Evolutionary conservation across 2,329 filamentous ascomycete species (phyloP).

Genomic region (Mariannaea sp.): DNA sequence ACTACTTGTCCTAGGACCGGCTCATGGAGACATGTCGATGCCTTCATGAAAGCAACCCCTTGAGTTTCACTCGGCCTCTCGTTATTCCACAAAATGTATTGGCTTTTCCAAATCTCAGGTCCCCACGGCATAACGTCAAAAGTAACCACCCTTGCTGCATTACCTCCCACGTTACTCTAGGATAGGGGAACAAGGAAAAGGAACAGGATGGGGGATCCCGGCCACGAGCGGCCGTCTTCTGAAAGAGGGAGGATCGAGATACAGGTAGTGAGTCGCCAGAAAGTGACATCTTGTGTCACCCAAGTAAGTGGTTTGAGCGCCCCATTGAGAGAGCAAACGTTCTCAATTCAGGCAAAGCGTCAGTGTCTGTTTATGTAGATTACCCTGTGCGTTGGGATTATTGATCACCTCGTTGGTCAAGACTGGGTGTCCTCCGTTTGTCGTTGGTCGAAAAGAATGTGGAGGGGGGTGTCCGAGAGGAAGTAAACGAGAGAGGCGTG

Average conservation of each 20-base stretch:
- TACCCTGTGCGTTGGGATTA: background rate
- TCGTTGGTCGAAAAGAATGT: constrained; percentile 9
- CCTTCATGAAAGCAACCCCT: background rate
- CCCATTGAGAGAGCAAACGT: background rate
- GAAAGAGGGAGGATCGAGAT: background rate
- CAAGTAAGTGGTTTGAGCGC: background rate
- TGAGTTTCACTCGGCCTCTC: background rate
- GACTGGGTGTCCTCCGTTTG: background rate
- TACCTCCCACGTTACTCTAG: background rate
- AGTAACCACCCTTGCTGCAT: background rate
- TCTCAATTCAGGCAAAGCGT: background rate
- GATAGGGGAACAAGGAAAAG: no score
- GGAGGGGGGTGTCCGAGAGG: background rate
- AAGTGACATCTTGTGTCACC: background rate
- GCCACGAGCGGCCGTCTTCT: background rate
- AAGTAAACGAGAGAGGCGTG: background rate
- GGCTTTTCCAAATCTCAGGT: background rate
- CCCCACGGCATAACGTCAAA: background rate
- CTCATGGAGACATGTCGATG: background rate
- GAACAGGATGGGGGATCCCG: background rate
- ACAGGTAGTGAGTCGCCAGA: background rate
- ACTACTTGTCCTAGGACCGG: background rate
- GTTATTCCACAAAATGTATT: background rate
- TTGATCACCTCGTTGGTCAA: background rate
- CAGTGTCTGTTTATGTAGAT: background rate